A percentile compares a stretch with the other conserved stretches of the same genome.
These are phyloP conservation scores for Candida nitratophila DNA, from an alignment of 805 yeast species.

Conservation along the genomic window DNA sequence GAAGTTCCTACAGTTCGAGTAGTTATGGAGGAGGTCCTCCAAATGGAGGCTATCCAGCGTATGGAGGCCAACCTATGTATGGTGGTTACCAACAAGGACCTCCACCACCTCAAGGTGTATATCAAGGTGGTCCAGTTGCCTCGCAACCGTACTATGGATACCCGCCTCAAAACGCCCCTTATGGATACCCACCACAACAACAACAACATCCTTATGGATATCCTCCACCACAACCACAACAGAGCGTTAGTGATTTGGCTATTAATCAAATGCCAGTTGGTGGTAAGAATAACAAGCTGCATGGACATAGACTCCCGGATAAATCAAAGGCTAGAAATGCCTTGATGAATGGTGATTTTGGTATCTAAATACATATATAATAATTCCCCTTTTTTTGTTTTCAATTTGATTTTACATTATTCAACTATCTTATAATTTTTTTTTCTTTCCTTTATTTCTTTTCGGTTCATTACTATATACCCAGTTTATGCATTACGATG, in stretches of 20 bases:
- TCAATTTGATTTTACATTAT: too few relatives aligned
- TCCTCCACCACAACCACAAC: not conserved
- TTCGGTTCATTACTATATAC: not conserved
- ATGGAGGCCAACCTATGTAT: too few relatives aligned
- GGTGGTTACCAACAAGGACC: not conserved
- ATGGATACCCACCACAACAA: not conserved
- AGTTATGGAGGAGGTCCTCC: not conserved
- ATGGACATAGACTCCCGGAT: slow-evolving; percentile 32
- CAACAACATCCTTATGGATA: not conserved
- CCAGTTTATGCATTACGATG: not conserved
- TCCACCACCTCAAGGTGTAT: not conserved
- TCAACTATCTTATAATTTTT: too few relatives aligned
- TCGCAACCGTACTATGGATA: not conserved
- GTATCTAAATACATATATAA: slow-evolving; percentile 47
- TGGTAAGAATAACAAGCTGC: slow-evolving; percentile 37
- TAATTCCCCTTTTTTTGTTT: not conserved
- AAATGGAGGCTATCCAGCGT: not conserved
- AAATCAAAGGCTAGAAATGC: slow-evolving; percentile 59
- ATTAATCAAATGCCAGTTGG: slow-evolving; percentile 39
- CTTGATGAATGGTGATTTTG: slow-evolving; percentile 59
- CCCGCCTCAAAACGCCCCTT: not conserved
- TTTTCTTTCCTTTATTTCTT: too few relatives aligned
- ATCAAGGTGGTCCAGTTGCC: not conserved
- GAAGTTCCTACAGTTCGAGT: not conserved
- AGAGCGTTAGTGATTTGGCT: slow-evolving; percentile 31